Percentiles rank a stretch among this genome's conserved stretches.
These are phyloP conservation scores for Blastobotrys buckinghamii DNA, from an alignment of 1,139 yeast species.

Conservation along the genomic window DNA sequence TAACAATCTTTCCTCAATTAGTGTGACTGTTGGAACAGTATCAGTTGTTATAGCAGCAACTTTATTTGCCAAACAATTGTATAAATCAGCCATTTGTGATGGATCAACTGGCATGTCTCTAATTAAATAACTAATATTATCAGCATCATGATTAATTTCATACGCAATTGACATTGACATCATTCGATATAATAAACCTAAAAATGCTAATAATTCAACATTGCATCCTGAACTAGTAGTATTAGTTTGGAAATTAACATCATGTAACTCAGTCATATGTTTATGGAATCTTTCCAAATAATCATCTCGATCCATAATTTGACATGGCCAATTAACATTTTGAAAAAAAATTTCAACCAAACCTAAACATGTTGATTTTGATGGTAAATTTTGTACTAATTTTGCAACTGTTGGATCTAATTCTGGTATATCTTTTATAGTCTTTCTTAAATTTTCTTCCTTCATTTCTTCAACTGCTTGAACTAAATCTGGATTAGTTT, in stretches of 20 bases:
- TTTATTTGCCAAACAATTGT: background rate
- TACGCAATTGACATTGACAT: background rate
- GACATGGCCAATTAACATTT: background rate
- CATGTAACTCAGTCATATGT: background rate
- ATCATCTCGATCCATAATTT: background rate
- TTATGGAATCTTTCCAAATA: background rate
- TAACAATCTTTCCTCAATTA: background rate
- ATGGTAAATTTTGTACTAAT: background rate
- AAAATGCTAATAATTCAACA: background rate
- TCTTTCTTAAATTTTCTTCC: slow-evolving; percentile 1
- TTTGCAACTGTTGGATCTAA: background rate
- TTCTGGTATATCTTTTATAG: slow-evolving; percentile 1
- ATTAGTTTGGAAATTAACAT: background rate
- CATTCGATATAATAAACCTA: background rate
- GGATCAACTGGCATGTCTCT: background rate
- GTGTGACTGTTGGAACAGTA: background rate
- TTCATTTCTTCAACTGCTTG: background rate
- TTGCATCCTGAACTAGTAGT: background rate
- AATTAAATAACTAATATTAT: background rate
- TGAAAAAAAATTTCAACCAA: background rate
- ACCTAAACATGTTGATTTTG: background rate
- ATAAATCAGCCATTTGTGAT: background rate
- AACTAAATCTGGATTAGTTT: background rate
- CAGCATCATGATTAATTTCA: background rate
- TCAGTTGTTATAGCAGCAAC: background rate